A percentile compares a stretch with the other conserved stretches of the same genome.
phyloP scores from a whole-genome alignment of 1,139 yeast genomes.

The Taphrina confusa region DNA sequence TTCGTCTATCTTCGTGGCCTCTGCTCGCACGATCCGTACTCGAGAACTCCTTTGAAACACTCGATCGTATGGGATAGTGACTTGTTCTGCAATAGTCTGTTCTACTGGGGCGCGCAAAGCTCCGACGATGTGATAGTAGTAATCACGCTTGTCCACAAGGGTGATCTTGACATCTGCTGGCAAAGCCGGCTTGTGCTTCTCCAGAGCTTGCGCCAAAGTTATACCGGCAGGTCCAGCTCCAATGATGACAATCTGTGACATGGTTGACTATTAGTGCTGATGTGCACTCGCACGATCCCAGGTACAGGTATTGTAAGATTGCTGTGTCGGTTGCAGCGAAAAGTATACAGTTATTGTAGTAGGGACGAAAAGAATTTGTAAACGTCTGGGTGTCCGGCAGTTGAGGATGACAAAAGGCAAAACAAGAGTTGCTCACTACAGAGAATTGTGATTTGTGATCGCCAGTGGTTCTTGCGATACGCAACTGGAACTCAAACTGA shows the following conservation, averaged over 20 bases:
- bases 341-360: too few species aligned
- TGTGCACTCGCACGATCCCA: too few species aligned
- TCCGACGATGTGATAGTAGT: conserved; percentile 27
- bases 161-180: conserved; percentile 19
- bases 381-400: too few species aligned
- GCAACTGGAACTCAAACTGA: too few species aligned
- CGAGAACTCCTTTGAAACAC: conserved; percentile 1
- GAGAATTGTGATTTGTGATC: too few species aligned
- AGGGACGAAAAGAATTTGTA: too few species aligned
- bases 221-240: conserved; percentile 34
- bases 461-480: too few species aligned
- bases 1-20: conserved; percentile 13
- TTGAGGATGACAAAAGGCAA: too few species aligned
- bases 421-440: too few species aligned
- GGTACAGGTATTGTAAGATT: too few species aligned
- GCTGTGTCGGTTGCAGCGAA: too few species aligned
- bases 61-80: conserved; percentile 25
- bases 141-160: conserved; percentile 25
- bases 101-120: conserved; percentile 20
- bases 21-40: conserved; percentile 9
- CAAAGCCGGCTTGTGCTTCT: conserved; percentile 15
- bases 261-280: too few species aligned
- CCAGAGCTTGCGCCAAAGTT: conserved; percentile 14
- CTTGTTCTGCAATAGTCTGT: conserved; percentile 6
- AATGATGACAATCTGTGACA: conserved; percentile 30